These are phyloP conservation scores for Blastosporella zonata DNA, from an alignment of 1,284 basidiomycete genomes.

Conservation along the genomic window DNA sequence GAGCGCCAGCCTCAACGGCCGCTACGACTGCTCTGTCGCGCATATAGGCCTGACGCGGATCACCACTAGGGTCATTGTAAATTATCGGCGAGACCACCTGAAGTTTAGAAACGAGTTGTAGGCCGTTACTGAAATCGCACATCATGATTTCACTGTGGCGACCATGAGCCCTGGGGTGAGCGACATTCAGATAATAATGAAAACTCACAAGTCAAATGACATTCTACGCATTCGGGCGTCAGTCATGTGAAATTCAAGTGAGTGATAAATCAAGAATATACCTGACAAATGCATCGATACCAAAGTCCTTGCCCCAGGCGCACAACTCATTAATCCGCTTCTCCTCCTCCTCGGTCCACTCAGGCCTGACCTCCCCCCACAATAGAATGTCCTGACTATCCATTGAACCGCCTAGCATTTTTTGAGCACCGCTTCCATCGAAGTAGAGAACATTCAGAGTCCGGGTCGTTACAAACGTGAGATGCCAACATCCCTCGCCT, in stretches of 20 bases:
- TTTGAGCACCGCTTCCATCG: constrained; percentile 37
- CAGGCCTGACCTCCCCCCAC: constrained; percentile 29
- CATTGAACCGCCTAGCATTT: constrained; percentile 38
- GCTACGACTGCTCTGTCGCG: background rate
- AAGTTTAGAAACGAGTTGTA: constrained; percentile 10
- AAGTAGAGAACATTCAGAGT: constrained; percentile 38
- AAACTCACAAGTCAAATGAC: constrained; percentile 47
- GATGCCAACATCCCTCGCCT: constrained; percentile 30
- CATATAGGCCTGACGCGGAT: background rate
- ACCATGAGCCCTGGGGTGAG: background rate
- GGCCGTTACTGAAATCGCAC: constrained; percentile 39
- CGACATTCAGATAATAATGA: background rate
- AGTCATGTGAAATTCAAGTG: background rate
- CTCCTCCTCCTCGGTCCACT: constrained; percentile 23
- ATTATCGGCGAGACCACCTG: background rate
- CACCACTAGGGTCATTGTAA: background rate
- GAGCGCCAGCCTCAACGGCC: constrained; percentile 29
- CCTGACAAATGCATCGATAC: constrained; percentile 32
- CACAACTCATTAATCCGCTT: constrained; percentile 26
- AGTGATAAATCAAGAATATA: background rate
- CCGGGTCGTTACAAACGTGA: constrained; percentile 32
- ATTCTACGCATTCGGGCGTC: constrained; percentile 30
- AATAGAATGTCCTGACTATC: constrained; percentile 42
- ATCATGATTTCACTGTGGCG: constrained; percentile 44
- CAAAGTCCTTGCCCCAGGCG: constrained; percentile 19